Evolutionary conservation across 768 basidiomycete genomes (phyloP).

Genomic region (Boletus rubescentipes): DNA sequence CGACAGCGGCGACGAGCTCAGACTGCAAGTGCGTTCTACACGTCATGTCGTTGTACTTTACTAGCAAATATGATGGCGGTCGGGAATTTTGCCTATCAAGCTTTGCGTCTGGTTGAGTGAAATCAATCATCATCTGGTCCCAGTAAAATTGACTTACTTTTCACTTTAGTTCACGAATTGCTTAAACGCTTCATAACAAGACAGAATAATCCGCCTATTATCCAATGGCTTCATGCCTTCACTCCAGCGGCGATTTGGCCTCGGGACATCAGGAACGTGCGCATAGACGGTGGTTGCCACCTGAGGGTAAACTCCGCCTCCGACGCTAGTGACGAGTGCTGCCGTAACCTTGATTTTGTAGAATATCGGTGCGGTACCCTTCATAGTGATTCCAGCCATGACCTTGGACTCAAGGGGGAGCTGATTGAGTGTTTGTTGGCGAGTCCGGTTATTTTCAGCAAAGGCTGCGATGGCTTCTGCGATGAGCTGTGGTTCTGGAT

Average conservation of each 20-base stretch:
- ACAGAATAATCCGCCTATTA: neutral
- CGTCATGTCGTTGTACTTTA: too few relatives aligned
- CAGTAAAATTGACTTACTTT: too few relatives aligned
- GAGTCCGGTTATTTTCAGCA: neutral
- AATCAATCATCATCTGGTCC: too few relatives aligned
- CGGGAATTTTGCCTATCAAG: too few relatives aligned
- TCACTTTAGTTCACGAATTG: too few relatives aligned
- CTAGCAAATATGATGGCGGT: too few relatives aligned
- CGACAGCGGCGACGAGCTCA: too few relatives aligned
- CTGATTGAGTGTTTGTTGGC: neutral
- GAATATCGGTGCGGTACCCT: neutral
- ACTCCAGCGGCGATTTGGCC: neutral
- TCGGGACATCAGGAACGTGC: neutral
- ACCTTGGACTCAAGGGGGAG: neutral
- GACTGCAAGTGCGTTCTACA: too few relatives aligned
- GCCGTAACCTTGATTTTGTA: neutral
- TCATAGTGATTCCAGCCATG: neutral
- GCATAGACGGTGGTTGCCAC: neutral
- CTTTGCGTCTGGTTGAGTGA: too few relatives aligned
- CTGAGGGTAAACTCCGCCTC: neutral
- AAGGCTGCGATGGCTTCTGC: neutral
- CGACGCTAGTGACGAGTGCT: neutral
- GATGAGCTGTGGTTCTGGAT: neutral
- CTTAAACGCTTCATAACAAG: neutral
- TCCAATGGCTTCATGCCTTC: neutral